A percentile compares a stretch with the other conserved stretches of the same genome.
Evolutionary conservation across 495 filamentous ascomycete species (phyloP).

Genomic region (Talaromyces thailandensis): DNA sequence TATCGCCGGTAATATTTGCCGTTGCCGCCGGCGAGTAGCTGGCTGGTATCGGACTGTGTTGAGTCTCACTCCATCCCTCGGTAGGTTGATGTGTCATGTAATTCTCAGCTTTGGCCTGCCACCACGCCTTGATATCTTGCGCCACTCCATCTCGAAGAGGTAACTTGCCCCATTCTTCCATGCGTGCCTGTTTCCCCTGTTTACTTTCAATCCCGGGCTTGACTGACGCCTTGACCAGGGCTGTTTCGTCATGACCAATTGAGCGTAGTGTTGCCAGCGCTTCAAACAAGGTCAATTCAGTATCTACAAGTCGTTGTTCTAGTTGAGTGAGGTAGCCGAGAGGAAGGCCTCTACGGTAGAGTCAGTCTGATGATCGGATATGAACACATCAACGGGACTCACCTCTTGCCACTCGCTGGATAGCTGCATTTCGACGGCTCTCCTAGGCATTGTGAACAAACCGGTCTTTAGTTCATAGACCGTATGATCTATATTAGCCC

Average conservation of each 20-base stretch:
- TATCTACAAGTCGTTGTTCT: conserved; percentile 20
- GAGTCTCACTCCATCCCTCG: not conserved
- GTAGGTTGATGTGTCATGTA: not conserved
- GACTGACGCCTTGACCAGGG: conserved; percentile 7
- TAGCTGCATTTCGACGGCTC: conserved; percentile 21
- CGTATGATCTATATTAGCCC: not conserved
- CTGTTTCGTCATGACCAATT: conserved; percentile 3
- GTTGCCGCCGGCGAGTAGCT: not conserved
- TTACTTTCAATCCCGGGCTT: conserved; percentile 11
- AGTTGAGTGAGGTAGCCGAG: conserved; percentile 21
- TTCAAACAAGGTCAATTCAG: conserved; percentile 19
- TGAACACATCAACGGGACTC: not conserved
- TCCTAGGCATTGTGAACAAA: conserved; percentile 19
- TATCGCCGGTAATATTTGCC: not conserved
- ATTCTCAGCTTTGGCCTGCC: not conserved
- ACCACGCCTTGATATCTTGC: not conserved
- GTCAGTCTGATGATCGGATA: not conserved
- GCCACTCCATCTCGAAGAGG: conserved; percentile 11
- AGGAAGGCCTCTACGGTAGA: conserved; percentile 15
- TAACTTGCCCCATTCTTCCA: conserved; percentile 19
- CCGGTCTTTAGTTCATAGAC: conserved; percentile 10
- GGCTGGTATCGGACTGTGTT: not conserved
- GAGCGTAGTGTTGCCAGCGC: conserved; percentile 16
- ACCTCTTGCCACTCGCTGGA: conserved; percentile 23
- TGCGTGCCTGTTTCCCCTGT: conserved; percentile 15